Conservation (phyloP, 768 basidiomycete species). For the Leccinum subgranulosum region DNA sequence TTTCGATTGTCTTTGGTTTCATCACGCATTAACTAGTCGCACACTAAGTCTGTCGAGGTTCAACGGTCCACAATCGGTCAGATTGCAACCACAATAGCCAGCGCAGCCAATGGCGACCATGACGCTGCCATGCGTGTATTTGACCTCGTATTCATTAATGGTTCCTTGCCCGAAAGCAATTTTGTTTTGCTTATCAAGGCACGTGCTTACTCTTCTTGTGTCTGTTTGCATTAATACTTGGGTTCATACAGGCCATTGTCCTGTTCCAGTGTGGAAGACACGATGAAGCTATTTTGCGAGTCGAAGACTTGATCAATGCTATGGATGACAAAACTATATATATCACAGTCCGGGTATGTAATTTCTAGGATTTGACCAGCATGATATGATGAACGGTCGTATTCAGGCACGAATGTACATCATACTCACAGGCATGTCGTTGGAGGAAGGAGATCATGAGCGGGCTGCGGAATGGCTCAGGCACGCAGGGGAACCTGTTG, state of each 20-base stretch:
- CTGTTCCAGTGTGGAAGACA: conserved; percentile 6
- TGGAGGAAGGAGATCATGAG: too few relatives aligned
- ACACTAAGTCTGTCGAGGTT: conserved; percentile 3
- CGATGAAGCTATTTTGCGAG: background rate
- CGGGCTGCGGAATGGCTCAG: too few relatives aligned
- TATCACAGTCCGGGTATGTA: conserved; percentile 2
- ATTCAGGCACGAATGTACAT: too few relatives aligned
- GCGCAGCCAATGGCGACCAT: background rate
- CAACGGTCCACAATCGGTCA: conserved; percentile 8
- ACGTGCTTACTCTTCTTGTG: fast-evolving
- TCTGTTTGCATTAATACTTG: background rate
- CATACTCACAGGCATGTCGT: too few relatives aligned
- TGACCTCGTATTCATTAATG: conserved; percentile 8
- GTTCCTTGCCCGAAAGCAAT: background rate
- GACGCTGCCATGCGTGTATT: conserved; percentile 3
- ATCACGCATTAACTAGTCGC: background rate
- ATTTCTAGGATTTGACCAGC: too few relatives aligned
- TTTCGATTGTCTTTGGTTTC: fast-evolving
- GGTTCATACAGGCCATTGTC: conserved; percentile 1
- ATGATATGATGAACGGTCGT: too few relatives aligned
- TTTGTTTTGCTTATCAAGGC: conserved; percentile 15
- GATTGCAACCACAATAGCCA: conserved; percentile 3
- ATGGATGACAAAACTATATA: background rate
- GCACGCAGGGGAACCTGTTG: too few relatives aligned
- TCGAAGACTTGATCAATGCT: background rate